Evolutionary conservation across 306 rosid genomes (phyloP).

Genomic region (Vigna radiata): DNA sequence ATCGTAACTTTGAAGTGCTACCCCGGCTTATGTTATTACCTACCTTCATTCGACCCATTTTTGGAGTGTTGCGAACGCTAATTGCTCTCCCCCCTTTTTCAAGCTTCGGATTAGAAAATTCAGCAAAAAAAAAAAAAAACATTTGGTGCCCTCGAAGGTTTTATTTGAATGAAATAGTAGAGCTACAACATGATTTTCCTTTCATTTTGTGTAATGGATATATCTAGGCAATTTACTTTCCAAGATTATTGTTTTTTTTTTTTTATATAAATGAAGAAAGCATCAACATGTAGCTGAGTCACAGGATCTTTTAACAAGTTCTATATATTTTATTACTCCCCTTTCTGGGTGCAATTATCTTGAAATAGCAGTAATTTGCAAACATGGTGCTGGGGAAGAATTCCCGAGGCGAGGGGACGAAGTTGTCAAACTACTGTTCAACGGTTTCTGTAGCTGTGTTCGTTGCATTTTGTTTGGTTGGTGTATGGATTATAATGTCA

Average conservation of each 20-base stretch:
- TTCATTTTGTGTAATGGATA: conserved; percentile 13
- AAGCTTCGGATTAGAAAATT: conserved; percentile 2
- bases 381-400: conserved; percentile 71
- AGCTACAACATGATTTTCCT: background rate
- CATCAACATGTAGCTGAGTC: conserved; percentile 9
- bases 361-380: conserved; percentile 32
- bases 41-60: background rate
- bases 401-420: conserved; percentile 75
- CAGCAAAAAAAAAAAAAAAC: background rate
- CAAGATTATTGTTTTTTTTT: background rate
- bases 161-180: conserved; percentile 9
- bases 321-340: conserved; percentile 41
- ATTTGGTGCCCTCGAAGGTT: conserved; percentile 16
- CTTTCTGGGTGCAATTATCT: conserved; percentile 47
- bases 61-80: background rate
- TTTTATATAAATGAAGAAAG: background rate
- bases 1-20: background rate
- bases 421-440: conserved; percentile 57
- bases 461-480: conserved; percentile 77
- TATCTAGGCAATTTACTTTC: conserved; percentile 15
- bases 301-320: conserved; percentile 14
- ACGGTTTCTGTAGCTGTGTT: conserved; percentile 60
- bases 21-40: conserved; percentile 14
- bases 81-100: conserved; percentile 16
- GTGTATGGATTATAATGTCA: conserved; percentile 78